Evolutionary conservation across 2,329 filamentous ascomycete species (phyloP).

Genomic region (Botryotinia narcissicola): DNA sequence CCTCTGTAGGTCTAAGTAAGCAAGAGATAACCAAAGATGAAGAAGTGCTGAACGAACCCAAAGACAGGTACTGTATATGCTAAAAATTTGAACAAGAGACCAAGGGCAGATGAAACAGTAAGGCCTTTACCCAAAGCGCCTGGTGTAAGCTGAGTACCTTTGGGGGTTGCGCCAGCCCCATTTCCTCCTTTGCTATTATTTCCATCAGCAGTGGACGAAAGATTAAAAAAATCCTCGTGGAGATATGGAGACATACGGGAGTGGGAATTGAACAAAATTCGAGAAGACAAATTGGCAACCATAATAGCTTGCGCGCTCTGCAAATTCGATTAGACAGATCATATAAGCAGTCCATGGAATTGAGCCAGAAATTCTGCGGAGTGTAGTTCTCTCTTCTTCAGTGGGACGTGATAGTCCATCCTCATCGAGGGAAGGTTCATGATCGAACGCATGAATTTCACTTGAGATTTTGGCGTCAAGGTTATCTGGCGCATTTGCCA

Average conservation of each 20-base stretch:
- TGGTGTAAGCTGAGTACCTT: conserved; percentile 39
- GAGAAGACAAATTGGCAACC: conserved; percentile 59
- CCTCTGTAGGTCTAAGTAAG: conserved; percentile 38
- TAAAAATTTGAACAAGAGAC: conserved; percentile 51
- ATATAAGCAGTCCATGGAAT: conserved; percentile 67
- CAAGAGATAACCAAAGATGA: conserved; percentile 41
- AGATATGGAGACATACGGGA: conserved; percentile 43
- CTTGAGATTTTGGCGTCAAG: conserved; percentile 16
- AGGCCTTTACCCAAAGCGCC: conserved; percentile 60
- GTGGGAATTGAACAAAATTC: conserved; percentile 61
- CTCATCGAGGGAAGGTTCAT: conserved; percentile 16
- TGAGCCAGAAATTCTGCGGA: conserved; percentile 60
- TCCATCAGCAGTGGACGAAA: neutral
- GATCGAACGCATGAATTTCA: neutral
- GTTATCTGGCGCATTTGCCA: conserved; percentile 8
- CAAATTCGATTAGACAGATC: conserved; percentile 70
- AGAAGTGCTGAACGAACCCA: conserved; percentile 17
- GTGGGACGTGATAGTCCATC: conserved; percentile 40
- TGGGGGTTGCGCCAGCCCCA: conserved; percentile 42
- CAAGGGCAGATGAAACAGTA: conserved; percentile 51
- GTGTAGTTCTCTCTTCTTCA: conserved; percentile 58
- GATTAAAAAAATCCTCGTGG: neutral
- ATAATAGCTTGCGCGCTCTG: conserved; percentile 77
- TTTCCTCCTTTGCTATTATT: conserved; percentile 39
- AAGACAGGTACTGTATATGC: conserved; percentile 43